Conservation (phyloP, 164 flowering plant species). For the Vitis vinifera region ASM3070453v1 NC_081819.1:15354501-15355000, state of each 20-base stretch:
- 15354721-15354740: background rate
- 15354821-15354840: constrained; percentile 30
- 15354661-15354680: too few relatives aligned
- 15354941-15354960: constrained; percentile 18
- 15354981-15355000: constrained; percentile 36
- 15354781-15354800: constrained; percentile 76
- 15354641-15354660: too few relatives aligned
- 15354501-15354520: background rate
- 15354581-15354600: too few relatives aligned
- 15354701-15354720: too few relatives aligned
- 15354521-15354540: background rate
- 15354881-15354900: background rate
- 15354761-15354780: constrained; percentile 65
- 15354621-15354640: too few relatives aligned
- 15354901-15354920: constrained; percentile 23
- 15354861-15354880: background rate
- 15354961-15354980: constrained; percentile 32
- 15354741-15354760: constrained; percentile 7
- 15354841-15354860: background rate
- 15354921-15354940: constrained; percentile 34
- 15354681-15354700: too few relatives aligned
- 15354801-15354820: constrained; percentile 37
- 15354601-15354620: too few relatives aligned
- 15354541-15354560: too few relatives aligned
- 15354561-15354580: too few relatives aligned